These are phyloP conservation scores for Fraxinus albicans DNA, from an alignment of 305 asterid genomes.

Conservation along the genomic window DNA sequence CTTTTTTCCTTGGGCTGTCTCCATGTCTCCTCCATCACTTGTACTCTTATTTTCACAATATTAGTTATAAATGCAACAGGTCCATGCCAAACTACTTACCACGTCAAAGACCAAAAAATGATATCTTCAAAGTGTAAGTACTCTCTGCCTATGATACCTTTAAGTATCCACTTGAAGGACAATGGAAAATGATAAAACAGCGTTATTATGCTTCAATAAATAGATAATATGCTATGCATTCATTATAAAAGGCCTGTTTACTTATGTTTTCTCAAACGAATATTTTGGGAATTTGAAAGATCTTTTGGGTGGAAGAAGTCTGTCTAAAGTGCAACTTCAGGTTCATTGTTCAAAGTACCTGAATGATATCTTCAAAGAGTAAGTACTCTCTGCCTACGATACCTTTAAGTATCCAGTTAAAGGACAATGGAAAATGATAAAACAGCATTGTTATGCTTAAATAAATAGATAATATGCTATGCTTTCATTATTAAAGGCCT, in stretches of 20 bases:
- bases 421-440: not conserved
- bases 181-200: not conserved
- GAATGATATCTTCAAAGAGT: not conserved
- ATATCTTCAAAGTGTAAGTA: not conserved
- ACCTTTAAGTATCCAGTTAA: not conserved
- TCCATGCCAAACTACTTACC: not conserved
- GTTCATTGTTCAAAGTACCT: too few species aligned
- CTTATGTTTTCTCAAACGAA: too few species aligned
- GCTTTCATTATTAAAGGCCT: not conserved
- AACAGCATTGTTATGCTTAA: constrained; percentile 3
- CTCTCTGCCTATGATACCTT: not conserved
- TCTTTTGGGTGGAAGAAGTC: too few species aligned
- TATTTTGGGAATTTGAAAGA: too few species aligned
- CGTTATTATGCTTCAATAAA: constrained; percentile 6
- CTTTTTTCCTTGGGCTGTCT: not conserved
- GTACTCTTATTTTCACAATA: not conserved
- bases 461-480: constrained; percentile 7
- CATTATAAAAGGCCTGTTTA: not conserved
- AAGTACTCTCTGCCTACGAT: not conserved
- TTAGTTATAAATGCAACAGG: not conserved
- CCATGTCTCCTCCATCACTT: not conserved
- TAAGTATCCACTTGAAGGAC: not conserved
- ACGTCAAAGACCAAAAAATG: not conserved
- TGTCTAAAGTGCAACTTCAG: too few species aligned
- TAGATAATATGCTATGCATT: constrained; percentile 1